Percentiles rank a stretch among this genome's conserved stretches.
These are phyloP conservation scores for Cystobasidium slooffiae DNA, from an alignment of 1,284 basidiomycete genomes.

Conservation along the genomic window DNA sequence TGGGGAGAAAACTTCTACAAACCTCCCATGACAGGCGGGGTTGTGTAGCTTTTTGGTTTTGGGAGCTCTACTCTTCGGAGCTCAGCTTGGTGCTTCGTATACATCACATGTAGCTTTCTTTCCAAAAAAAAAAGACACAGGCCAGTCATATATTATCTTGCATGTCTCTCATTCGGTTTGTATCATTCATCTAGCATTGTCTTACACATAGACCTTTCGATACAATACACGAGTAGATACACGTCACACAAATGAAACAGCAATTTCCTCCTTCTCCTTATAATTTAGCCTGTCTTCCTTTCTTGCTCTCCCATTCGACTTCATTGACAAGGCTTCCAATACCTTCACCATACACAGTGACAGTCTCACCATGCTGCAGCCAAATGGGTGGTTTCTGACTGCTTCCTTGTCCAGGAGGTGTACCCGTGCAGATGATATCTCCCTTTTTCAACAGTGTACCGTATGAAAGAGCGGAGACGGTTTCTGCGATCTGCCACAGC, in stretches of 20 bases:
- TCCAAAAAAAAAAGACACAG: no score
- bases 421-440: slow-evolving; percentile 78
- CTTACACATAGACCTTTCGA: no score
- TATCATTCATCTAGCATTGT: no score
- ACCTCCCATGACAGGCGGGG: not conserved
- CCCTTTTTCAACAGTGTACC: slow-evolving; percentile 84
- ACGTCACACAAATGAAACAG: not conserved
- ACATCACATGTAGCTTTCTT: not conserved
- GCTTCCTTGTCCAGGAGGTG: slow-evolving; percentile 60
- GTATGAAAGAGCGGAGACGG: slow-evolving; percentile 77
- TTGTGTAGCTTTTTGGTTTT: not conserved
- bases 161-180: no score
- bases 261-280: not conserved
- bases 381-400: slow-evolving; percentile 56
- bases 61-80: not conserved
- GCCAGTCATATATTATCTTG: no score
- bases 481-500: slow-evolving; percentile 72
- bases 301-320: slow-evolving; percentile 28
- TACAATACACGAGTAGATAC: not conserved
- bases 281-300: not conserved
- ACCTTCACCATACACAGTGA: slow-evolving; percentile 63
- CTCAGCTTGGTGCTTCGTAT: not conserved
- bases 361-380: slow-evolving; percentile 75
- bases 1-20: slow-evolving; percentile 6
- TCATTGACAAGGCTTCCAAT: slow-evolving; percentile 40